Conservation (phyloP, 192 early-diverging fungal species). For the Gorgonomyces haynaldii region DNA sequence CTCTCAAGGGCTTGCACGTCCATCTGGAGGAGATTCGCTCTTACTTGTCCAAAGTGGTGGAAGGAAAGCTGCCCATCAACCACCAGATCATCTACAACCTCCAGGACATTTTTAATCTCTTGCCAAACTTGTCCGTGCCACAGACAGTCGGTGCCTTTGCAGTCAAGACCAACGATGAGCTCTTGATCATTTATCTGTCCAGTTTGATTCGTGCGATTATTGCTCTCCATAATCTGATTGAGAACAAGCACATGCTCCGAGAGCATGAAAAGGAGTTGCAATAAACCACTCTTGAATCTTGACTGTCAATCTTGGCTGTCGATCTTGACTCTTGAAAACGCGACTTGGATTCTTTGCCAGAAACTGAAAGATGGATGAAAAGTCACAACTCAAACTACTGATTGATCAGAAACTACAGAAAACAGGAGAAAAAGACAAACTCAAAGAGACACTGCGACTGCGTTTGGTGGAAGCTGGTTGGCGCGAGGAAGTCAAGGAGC, state of each 20-base stretch:
- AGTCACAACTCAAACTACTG: slow-evolving; percentile 1
- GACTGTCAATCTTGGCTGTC: not conserved
- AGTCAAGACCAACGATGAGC: slow-evolving; percentile 91
- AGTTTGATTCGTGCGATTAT: slow-evolving; percentile 87
- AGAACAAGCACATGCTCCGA: slow-evolving; percentile 91
- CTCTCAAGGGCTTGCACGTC: slow-evolving; percentile 76
- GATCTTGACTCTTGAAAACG: not conserved
- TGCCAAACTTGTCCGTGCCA: slow-evolving; percentile 79
- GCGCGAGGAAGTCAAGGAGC: slow-evolving; percentile 19
- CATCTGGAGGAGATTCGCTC: slow-evolving; percentile 76
- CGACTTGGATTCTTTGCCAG: not conserved
- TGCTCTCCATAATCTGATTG: slow-evolving; percentile 92
- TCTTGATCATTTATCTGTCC: slow-evolving; percentile 87
- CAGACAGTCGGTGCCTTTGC: slow-evolving; percentile 75
- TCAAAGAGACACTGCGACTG: slow-evolving; percentile 21
- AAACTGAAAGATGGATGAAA: not conserved
- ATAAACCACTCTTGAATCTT: not conserved
- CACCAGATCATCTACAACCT: slow-evolving; percentile 96
- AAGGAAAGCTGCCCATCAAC: slow-evolving; percentile 79
- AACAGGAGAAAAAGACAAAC: slow-evolving; percentile 13
- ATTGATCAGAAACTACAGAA: slow-evolving; percentile 7
- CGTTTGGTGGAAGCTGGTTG: slow-evolving; percentile 21
- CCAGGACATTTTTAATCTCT: slow-evolving; percentile 95
- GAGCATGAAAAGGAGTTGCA: slow-evolving; percentile 37
- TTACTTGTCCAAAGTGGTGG: slow-evolving; percentile 82